Conservation (phyloP, 1,139 yeast species). For the Meyerozyma smithsonii region DNA sequence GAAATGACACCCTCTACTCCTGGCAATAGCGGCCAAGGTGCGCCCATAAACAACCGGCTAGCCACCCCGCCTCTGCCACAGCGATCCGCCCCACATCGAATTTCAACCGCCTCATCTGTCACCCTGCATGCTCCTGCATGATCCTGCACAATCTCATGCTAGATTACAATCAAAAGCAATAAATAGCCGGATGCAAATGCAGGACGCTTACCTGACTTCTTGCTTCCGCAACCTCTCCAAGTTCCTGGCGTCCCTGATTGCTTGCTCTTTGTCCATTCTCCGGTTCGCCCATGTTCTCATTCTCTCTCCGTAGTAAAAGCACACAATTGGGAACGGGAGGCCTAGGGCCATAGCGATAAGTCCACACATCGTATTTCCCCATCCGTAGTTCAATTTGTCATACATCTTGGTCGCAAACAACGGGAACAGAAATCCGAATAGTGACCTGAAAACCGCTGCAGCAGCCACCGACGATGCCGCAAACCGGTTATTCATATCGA, state of each 20-base stretch:
- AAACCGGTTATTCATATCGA: constrained; percentile 62
- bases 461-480: constrained; percentile 61
- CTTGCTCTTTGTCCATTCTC: constrained; percentile 35
- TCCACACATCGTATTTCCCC: constrained; percentile 64
- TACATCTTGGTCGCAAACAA: constrained; percentile 44
- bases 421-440: constrained; percentile 55
- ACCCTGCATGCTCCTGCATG: not conserved
- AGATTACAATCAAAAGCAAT: not conserved
- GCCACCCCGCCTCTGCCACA: not conserved
- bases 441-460: constrained; percentile 56
- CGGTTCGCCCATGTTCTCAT: constrained; percentile 54
- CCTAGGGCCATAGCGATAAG: constrained; percentile 53
- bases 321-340: constrained; percentile 58
- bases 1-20: too few species aligned
- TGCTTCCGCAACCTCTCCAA: constrained; percentile 21
- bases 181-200: too few species aligned
- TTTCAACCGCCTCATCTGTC: not conserved
- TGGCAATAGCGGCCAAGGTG: too few species aligned
- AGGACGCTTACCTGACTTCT: not conserved
- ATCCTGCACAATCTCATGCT: not conserved
- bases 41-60: not conserved
- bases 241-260: constrained; percentile 34
- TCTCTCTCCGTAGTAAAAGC: constrained; percentile 51
- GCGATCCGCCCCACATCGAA: not conserved
- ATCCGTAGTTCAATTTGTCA: constrained; percentile 48